Evolutionary conservation across 441 rosid species (phyloP).

Genomic region (Bocquillonia castaneifolia): DNA sequence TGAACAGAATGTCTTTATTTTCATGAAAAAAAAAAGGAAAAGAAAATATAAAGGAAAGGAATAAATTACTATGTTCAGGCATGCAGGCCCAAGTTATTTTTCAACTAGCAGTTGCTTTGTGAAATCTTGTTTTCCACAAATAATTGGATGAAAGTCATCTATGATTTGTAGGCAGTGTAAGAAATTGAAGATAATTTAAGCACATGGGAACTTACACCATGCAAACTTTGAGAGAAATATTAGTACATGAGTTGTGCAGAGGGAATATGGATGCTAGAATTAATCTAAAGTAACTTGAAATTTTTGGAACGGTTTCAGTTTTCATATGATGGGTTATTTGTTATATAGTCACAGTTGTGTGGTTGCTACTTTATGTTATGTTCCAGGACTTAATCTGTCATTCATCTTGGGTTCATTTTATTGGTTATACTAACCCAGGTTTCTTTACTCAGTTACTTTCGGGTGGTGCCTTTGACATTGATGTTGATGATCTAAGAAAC

Average conservation of each 20-base stretch:
- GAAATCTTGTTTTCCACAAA: too few relatives aligned
- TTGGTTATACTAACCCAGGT: conserved; percentile 24
- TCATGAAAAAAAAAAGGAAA: too few relatives aligned
- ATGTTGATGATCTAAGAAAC: conserved; percentile 77
- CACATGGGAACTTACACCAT: too few relatives aligned
- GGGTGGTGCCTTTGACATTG: conserved; percentile 93
- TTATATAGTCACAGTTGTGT: not conserved
- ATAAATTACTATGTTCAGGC: not conserved
- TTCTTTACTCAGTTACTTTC: conserved; percentile 72
- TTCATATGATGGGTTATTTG: not conserved
- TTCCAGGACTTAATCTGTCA: conserved; percentile 13
- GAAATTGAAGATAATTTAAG: too few relatives aligned
- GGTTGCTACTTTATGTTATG: not conserved
- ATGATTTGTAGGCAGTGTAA: too few relatives aligned
- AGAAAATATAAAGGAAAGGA: not conserved
- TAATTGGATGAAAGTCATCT: too few relatives aligned
- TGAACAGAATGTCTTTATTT: not conserved
- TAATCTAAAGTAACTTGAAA: not conserved
- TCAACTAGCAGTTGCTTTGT: too few relatives aligned
- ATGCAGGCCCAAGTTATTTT: too few relatives aligned
- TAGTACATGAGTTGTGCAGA: too few relatives aligned
- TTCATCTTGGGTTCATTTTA: conserved; percentile 4
- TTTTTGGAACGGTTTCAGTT: not conserved
- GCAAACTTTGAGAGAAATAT: too few relatives aligned
- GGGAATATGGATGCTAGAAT: not conserved